Base-by-base conservation (phyloP, 108 stramenopile species). In the Nitzschia inconspicua region DNA sequence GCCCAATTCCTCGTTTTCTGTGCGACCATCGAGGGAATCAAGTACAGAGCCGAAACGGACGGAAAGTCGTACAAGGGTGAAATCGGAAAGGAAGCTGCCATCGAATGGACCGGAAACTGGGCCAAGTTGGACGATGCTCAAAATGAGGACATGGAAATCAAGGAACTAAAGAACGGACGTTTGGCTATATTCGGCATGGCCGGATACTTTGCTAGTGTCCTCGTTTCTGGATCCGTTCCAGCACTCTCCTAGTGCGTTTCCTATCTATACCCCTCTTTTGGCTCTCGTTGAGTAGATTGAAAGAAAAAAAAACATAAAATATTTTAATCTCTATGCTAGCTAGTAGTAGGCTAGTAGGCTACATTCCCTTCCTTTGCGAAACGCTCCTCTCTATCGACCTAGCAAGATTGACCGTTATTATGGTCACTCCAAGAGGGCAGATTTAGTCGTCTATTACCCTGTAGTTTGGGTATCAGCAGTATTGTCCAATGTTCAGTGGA, bases 111-210 rank as follows among this genome's bases (percentile, higher is more conserved):
- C 50, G 76, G 76, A 57, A 62, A 79, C 47, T 94, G 81, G 77
- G 83, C 75, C 43, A 80, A 76, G 53, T 44, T 72, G 68, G 66
- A 73, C 46, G 68, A 74, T 16, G 56, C 65, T 50, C 75, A 56
- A 35, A 53, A 81, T 47, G 78, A 83, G 49, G 76, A 86, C 13
- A 86, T 96, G 66, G 72, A 85, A 57, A 60, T 89, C 74, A 82
- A 88, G 86, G 96, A 97, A 84, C 73, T 97, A 23, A 95, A 92
- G 87, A 95, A 95, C 57, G 94, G 66, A 44, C 86, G 94, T 65
- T 69, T 92, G 64, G 94, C 96, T 30, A 97, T 97, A 94, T 78
- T 97, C 63, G 94, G 91, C 34, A 79, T 96, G 47, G 94, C 94
- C 25, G 82, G 74, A 37, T 89, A 83, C 58, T 62, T 90, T 24